phyloP scores from a whole-genome alignment of 2,329 filamentous ascomycete species.

The Macrophomina pseudophaseolina region DNA sequence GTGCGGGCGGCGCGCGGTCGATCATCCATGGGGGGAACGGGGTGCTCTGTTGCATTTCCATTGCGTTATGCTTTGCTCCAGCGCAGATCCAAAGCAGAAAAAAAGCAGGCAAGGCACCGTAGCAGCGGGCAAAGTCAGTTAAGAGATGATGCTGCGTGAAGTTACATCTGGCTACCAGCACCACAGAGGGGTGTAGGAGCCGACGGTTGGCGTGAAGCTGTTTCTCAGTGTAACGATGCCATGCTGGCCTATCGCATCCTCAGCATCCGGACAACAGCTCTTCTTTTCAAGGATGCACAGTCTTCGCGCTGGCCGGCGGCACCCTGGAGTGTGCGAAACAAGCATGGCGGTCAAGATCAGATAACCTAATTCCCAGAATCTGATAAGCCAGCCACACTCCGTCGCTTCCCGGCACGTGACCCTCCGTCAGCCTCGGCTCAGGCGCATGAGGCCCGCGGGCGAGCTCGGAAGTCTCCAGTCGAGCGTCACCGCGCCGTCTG shows the following conservation, averaged over 20 bases:
- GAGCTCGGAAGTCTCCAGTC: constrained; percentile 9
- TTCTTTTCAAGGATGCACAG: too few relatives aligned
- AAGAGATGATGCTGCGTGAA: background rate
- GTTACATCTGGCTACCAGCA: background rate
- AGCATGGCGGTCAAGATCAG: background rate
- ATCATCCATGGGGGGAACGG: background rate
- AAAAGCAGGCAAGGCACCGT: background rate
- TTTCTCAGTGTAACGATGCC: too few relatives aligned
- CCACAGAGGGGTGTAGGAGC: too few relatives aligned
- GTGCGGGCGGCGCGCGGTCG: background rate
- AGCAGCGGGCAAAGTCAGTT: background rate
- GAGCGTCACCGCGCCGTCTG: background rate
- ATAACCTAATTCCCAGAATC: background rate
- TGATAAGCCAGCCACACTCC: background rate
- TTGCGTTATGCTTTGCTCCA: background rate
- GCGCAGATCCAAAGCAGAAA: too few relatives aligned
- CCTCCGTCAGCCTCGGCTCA: constrained; percentile 7
- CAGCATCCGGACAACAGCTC: too few relatives aligned
- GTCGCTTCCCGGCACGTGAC: background rate
- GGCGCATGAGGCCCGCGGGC: background rate
- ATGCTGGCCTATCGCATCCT: too few relatives aligned
- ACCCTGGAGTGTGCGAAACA: background rate
- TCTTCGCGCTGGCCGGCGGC: too few relatives aligned
- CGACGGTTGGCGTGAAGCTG: too few relatives aligned
- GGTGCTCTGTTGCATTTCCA: background rate